Base-by-base conservation (phyloP, 108 stramenopile species). In the Skeletonema costatum region DNA sequence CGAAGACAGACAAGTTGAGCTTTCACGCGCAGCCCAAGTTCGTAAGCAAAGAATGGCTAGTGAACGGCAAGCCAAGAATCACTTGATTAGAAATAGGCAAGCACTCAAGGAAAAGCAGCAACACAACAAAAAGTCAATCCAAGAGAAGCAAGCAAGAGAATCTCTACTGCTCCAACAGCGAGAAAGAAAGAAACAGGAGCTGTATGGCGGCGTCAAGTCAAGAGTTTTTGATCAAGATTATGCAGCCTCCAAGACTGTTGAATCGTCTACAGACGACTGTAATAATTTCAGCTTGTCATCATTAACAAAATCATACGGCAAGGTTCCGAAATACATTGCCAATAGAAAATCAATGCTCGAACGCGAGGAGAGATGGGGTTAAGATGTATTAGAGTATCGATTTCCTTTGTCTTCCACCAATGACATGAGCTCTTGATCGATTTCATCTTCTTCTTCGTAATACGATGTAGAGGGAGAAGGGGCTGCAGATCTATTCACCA, bases 251-350 rank as follows among this genome's bases (percentile, higher is more conserved):
- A 38, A 19, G 63, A 10, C 60, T 29, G 32, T 12, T 35, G 32
- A 2, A 3, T 29, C 60, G 4, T 10, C 63, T 6, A 1, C 33
- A 4, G 12, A 30, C 5, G 63, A 4, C 32, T 36, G 7, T 36
- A 9, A n/a, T 36, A 9, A n/a, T 19, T 19, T 64, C 16, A 81
- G 59, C 35, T 32, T 46, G 29, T 32, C 19, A 32, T 64, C 66
- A 8, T 65, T 33, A 31, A 78, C 80, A 69, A 84, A 77, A 66
- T 84, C 83, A 33, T 84, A 67, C 4, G 83, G 83, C 17, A 80
- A 81, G 60, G 69, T 80, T 64, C 83, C 83, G 2, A 64, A 21
- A 17, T 84, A 84, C 53, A 70, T 84, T 29, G 64, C 65, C 9
- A 51, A 80, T 14, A 66, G 83, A 51, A 74, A 63, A 71, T 74